These are phyloP conservation scores for Cytidiella melzeri DNA, from an alignment of 768 basidiomycete species.

Conservation along the genomic window DNA sequence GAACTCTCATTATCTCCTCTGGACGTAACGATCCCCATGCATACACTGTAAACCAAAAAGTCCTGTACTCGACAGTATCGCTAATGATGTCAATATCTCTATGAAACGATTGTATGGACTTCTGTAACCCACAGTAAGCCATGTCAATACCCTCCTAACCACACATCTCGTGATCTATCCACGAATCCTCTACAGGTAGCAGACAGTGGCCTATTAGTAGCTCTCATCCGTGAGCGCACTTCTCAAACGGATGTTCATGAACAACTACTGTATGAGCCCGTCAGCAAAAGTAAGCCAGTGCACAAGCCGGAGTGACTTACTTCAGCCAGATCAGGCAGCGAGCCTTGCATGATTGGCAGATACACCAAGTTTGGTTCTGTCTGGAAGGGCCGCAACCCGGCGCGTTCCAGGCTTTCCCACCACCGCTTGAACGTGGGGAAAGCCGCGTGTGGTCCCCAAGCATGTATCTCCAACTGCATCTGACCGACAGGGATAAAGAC, in stretches of 20 bases:
- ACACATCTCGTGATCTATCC: too few species aligned
- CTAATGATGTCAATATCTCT: too few species aligned
- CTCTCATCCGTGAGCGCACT: too few species aligned
- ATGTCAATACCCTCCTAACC: too few species aligned
- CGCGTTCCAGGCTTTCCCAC: slow-evolving; percentile 64
- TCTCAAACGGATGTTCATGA: slow-evolving; percentile 43
- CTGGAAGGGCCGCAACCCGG: slow-evolving; percentile 66
- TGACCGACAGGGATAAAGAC: slow-evolving; percentile 75
- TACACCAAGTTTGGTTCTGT: slow-evolving; percentile 50
- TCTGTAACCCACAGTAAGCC: too few species aligned
- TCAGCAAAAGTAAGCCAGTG: not conserved
- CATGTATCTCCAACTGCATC: slow-evolving; percentile 62
- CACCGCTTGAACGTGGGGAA: slow-evolving; percentile 50
- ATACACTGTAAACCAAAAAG: too few species aligned
- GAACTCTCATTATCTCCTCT: too few species aligned
- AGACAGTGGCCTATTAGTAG: too few species aligned
- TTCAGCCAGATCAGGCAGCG: slow-evolving; percentile 32
- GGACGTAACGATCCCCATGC: too few species aligned
- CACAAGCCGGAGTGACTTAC: slow-evolving; percentile 18
- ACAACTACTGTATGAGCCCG: slow-evolving; percentile 42
- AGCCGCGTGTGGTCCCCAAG: slow-evolving; percentile 20
- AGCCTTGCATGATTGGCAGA: slow-evolving; percentile 31
- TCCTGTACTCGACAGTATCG: too few species aligned
- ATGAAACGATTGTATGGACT: too few species aligned
- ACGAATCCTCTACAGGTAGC: too few species aligned